Evolutionary conservation across 768 basidiomycete genomes (phyloP), one percentile per base, ranked within the genome.

Genomic region (Leccinum barrowsii): DNA sequence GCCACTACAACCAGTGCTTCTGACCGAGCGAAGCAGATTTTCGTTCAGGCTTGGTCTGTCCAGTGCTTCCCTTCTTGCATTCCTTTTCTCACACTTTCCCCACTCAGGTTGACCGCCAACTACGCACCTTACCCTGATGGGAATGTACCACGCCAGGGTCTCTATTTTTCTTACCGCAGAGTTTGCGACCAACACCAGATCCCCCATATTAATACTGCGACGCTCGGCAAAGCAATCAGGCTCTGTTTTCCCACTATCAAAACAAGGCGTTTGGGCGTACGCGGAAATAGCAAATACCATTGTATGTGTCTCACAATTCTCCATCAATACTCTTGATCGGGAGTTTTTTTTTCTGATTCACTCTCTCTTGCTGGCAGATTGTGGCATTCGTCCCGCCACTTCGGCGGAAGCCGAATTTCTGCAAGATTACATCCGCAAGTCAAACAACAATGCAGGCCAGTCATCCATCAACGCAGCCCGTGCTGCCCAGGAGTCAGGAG

Each of bases 241-340:
- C 83, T 91, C 55, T 94, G 92, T 73, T 97, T 94, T 76, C 92
- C 92, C 51, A 91, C 89, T 61, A 94, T 97, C 81, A 95, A 94
- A 82, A 96, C 94, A 52, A 82, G 94, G 64, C 88, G 94, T 58
- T 75, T 97, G 59, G 94, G 94, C 59, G 92, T 92, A 59, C 79
- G 94, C 75, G 94, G 94, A 52, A 94, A 96, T 78, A 92, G 90
- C 78, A 95, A 94, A 81, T 96, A 96, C 76, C 93, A 95, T 75
- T 96, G 92, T 93, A 63, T 63, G 87, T 79, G 63, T 66, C 69
- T 66, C 67, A 59, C 55, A 56, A 71, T 73, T 66, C 70, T 72
- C 64, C 64, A 66, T 70, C 67, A 74, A 64, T 60, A 57, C 12
- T 67, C 32, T 51, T 51, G 69, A 73, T 73, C 69, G 64, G 66